Conservation (phyloP, 169 alveolate species). For the Plasmodium gallinaceum region DNA sequence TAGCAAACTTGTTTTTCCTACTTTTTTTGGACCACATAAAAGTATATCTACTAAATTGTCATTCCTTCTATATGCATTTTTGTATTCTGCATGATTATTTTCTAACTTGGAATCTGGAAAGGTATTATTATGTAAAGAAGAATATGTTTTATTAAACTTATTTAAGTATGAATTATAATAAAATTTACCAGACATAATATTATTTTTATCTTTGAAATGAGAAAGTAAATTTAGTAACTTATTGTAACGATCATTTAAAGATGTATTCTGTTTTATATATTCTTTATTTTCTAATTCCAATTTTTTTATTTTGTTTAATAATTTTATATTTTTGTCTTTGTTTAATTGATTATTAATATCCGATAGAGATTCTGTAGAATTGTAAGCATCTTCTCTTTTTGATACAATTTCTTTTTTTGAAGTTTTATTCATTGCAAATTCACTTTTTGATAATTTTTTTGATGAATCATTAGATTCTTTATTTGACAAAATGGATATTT, state of each 20-base stretch:
- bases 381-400: background rate
- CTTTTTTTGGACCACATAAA: conserved; percentile 76
- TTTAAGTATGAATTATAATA: background rate
- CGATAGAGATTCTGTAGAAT: background rate
- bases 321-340: background rate
- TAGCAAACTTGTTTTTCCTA: conserved; percentile 76
- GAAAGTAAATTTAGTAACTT: conserved; percentile 20
- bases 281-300: conserved; percentile 47
- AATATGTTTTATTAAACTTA: background rate
- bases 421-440: background rate
- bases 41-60: conserved; percentile 62
- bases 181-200: background rate
- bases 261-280: conserved; percentile 9
- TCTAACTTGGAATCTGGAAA: background rate
- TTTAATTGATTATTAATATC: background rate
- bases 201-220: conserved; percentile 10
- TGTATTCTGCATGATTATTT: background rate
- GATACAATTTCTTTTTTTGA: background rate
- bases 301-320: conserved; percentile 25
- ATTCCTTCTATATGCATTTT: conserved; percentile 7
- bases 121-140: background rate
- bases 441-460: background rate
- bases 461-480: conserved; percentile 1
- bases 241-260: conserved; percentile 30
- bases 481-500: background rate